Conservation (phyloP, 2,329 filamentous ascomycete species). For the Hymenoscyphus fraxineus region DNA sequence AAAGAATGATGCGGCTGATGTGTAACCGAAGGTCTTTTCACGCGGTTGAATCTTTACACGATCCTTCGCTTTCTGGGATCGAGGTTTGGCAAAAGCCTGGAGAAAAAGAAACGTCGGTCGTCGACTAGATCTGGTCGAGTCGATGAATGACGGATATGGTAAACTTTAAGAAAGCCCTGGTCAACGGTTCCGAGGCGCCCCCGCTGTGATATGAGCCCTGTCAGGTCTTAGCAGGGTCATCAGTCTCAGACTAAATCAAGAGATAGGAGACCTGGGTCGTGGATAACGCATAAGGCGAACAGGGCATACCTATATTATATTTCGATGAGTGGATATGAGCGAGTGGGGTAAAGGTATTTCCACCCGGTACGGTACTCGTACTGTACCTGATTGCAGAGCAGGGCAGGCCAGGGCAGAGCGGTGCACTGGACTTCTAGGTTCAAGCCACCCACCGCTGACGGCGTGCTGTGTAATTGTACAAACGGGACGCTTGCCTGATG, state of each 20-base stretch:
- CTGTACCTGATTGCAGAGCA: neutral
- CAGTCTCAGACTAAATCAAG: conserved; percentile 26
- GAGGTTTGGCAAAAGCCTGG: conserved; percentile 10
- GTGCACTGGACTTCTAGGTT: neutral
- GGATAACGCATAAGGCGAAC: conserved; percentile 27
- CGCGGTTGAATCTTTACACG: neutral
- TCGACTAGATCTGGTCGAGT: conserved; percentile 9
- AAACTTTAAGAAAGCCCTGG: conserved; percentile 22
- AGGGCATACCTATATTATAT: conserved; percentile 29
- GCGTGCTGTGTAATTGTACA: conserved; percentile 15
- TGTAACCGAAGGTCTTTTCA: conserved; percentile 3
- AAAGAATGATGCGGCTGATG: conserved; percentile 1
- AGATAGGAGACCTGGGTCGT: conserved; percentile 20
- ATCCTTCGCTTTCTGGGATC: conserved; percentile 9
- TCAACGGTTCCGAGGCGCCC: conserved; percentile 21
- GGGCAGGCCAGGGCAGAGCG: neutral
- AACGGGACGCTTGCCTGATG: conserved; percentile 20
- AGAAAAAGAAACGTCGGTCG: conserved; percentile 14
- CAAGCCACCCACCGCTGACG: conserved; percentile 11
- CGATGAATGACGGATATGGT: conserved; percentile 21
- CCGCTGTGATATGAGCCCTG: conserved; percentile 23
- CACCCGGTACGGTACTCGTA: neutral
- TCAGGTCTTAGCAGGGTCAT: conserved; percentile 27
- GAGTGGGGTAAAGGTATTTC: neutral
- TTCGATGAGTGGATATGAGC: conserved; percentile 11